Conservation (phyloP, 371 early-diverging fungal species). For the Mucor racemosus region DNA sequence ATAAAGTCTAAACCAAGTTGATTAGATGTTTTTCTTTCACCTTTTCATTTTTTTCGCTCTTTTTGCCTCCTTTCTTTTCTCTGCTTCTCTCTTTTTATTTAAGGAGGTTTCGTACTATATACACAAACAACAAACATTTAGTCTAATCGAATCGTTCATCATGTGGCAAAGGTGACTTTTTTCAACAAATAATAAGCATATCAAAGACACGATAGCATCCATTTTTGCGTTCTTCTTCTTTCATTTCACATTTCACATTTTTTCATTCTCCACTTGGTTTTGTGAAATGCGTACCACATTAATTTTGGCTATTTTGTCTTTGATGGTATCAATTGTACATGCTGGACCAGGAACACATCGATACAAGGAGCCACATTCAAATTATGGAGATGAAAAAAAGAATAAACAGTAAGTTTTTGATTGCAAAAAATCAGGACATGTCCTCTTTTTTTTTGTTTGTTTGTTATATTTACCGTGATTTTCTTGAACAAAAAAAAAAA, state of each 20-base stretch:
- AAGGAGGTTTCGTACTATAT: not conserved
- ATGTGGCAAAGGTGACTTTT: slow-evolving; percentile 3
- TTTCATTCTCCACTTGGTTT: not conserved
- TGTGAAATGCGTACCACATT: not conserved
- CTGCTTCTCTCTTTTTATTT: not conserved
- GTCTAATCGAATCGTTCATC: not conserved
- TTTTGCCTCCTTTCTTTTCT: not conserved
- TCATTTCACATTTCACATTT: not conserved
- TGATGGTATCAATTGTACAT: not conserved
- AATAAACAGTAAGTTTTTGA: slow-evolving; percentile 9
- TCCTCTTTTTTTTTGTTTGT: not conserved
- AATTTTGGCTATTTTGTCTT: not conserved
- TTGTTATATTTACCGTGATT: not conserved
- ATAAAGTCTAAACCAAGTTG: not conserved
- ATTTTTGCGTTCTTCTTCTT: not conserved
- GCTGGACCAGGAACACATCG: slow-evolving; percentile 13
- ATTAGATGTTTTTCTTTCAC: no score
- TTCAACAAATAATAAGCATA: not conserved
- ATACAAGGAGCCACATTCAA: slow-evolving; percentile 7
- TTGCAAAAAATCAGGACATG: not conserved
- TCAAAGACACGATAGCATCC: not conserved
- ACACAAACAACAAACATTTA: not conserved
- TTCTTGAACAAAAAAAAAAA: not conserved
- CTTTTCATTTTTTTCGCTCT: not conserved
- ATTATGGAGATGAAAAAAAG: slow-evolving; percentile 13